Conservation (phyloP, 148 eudicot species). For the Beta vulgaris region DNA sequence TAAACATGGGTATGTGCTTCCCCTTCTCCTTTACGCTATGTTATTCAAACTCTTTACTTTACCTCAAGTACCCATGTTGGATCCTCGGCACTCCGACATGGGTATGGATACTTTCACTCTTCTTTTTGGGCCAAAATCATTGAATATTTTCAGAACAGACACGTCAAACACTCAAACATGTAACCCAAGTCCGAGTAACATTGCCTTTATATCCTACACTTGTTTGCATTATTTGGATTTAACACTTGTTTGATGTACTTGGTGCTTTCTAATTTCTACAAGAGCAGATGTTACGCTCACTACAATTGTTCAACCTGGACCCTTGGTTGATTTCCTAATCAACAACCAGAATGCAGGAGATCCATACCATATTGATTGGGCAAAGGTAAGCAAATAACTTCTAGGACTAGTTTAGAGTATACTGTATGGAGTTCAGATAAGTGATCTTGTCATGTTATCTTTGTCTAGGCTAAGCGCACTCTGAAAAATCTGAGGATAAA, state of each 20-base stretch:
- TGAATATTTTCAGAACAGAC: no score
- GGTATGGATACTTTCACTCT: no score
- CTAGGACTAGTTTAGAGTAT: background rate
- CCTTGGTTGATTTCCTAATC: slow-evolving; percentile 62
- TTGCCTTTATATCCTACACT: no score
- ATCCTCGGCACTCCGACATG: no score
- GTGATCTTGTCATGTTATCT: background rate
- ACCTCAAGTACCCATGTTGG: no score
- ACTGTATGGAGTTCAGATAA: background rate
- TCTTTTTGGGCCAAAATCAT: no score
- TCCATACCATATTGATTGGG: slow-evolving; percentile 70
- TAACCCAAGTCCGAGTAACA: no score
- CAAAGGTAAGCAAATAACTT: slow-evolving; percentile 41
- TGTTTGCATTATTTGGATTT: background rate
- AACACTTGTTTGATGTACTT: background rate
- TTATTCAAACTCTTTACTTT: no score
- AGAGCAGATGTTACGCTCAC: slow-evolving; percentile 73
- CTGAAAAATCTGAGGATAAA: slow-evolving; percentile 74
- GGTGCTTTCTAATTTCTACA: background rate
- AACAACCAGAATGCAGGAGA: slow-evolving; percentile 66
- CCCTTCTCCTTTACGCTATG: no score
- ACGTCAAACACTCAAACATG: no score
- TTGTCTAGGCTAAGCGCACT: slow-evolving; percentile 58
- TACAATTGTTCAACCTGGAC: slow-evolving; percentile 87
- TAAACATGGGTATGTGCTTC: slow-evolving; percentile 58